Evolutionary conservation across 495 filamentous ascomycete species (phyloP), one percentile per base, ranked within the genome.

Genomic region (Sabuloglossum arenarium): DNA sequence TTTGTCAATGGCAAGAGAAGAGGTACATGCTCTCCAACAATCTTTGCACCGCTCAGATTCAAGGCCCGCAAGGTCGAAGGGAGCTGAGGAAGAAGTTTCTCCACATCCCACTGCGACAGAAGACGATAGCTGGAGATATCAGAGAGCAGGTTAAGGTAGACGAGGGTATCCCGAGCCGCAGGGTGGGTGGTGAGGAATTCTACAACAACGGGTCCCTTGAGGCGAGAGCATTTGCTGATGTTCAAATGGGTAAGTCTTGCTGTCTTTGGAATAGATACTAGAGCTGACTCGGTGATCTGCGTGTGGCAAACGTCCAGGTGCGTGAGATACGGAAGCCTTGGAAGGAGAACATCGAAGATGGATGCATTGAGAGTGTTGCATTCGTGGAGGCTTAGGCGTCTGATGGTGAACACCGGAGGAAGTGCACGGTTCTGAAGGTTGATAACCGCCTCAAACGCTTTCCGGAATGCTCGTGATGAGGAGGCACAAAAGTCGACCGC

Each of bases 291-390:
- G 30, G 79, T 89, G 61, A 94, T 77, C 55, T 81, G 78, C 2
- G 87, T 91, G 61, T 86, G 84, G 6, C 81, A 80, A 32, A 89
- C 73, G 63, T 94, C 87, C 30, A 94, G 75, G 62, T 89, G 85
- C 16, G 85, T 90, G 57, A 91, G 68, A 54, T 80, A 72, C 30
- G 75, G 64, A 55, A 89, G 66, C 2, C 82, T 79, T 16, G 86
- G 79, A 3, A 94, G 74, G 16, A 94, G 69, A 5, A 71, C 72
- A 61, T 84, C 80, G 61, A 86, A 86, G 34, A 83, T 73, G 0
- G 75, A 64, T n/a, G 81, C 65, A 3, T 80, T 75, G 11, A 94
- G 73, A 32, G 81, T 82, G 55, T 80, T 80, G 68, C 87, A 91
- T 68, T 87, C 87, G 66, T 94, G 87, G 11, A 94, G 65, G 51